Base-by-base conservation (phyloP, 768 basidiomycete species). In the Suillus brevipes region DNA sequence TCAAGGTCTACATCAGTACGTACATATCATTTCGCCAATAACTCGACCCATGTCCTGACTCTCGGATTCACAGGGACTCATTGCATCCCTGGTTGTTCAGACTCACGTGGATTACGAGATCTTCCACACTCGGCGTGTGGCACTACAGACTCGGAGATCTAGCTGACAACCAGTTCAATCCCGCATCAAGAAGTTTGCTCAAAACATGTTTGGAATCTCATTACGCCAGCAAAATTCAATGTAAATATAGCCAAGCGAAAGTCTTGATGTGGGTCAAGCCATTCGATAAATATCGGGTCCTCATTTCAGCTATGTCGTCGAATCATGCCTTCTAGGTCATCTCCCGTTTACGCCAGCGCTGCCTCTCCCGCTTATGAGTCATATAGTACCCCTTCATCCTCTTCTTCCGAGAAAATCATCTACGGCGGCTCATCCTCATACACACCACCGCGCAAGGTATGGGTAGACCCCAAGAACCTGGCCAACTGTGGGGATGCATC, bases 401-500 rank as follows among this genome's bases (percentile, higher is more conserved):
- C 45, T 63, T 64, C 67, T 23, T 67, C 69, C 20, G 58, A 67
- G 50, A 69, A 72, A 23, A 47, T 76, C 64, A 70, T 74, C 56
- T 72, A 73, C 38, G 68, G 68, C 38, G 62, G 45, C 34, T 12
- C 43, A 43, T 58, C 67, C 40, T 70, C 67, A 1, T 53, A 36
- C 31, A 9, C 58, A 3, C 64, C 70, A 12, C 45, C 72, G 28
- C 73, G 73, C 9, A 81, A 80, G 70, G 77, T 75, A 12, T 91
- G 90, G 90, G 83, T 91, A 36, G 89, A 90, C 71, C 89, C 90
- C 8, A 78, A 81, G 20, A 77, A 83, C 2, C 77, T 90, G 59
- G 87, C 88, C n/a, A 75, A 86, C 72, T 80, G 82, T 70, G 84
- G 82, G 42, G 84, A 89, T 69, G 78, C 83, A 38, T 82, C 85